phyloP scores from a whole-genome alignment of 768 basidiomycete genomes.

The Termitomyces heimii region DNA sequence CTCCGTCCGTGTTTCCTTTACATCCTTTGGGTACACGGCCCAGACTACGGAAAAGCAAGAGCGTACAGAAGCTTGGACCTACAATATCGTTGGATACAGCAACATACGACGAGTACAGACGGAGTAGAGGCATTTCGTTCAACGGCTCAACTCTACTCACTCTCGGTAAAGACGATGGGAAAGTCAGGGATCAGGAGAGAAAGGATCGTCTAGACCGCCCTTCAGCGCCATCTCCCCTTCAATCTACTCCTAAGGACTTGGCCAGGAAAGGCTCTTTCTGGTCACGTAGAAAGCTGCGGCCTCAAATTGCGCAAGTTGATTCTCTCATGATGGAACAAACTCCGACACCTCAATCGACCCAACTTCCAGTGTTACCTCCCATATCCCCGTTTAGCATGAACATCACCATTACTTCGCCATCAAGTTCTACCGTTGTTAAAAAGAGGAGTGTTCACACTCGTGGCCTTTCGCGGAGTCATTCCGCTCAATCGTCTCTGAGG shows the following conservation, averaged over 20 bases:
- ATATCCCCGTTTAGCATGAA: slow-evolving; percentile 21
- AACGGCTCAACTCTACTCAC: slow-evolving; percentile 37
- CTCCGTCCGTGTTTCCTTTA: slow-evolving; percentile 18
- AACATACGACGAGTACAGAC: slow-evolving; percentile 18
- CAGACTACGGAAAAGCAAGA: slow-evolving; percentile 46
- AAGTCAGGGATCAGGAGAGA: slow-evolving; percentile 41
- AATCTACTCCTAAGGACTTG: slow-evolving; percentile 32
- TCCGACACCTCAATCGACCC: slow-evolving; percentile 12
- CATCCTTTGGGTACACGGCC: slow-evolving; percentile 4
- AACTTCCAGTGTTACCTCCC: slow-evolving; percentile 24
- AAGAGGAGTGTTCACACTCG: slow-evolving; percentile 15
- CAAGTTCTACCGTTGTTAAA: slow-evolving; percentile 26
- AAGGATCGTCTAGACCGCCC: slow-evolving; percentile 15
- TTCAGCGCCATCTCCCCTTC: slow-evolving; percentile 10
- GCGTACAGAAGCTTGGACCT: slow-evolving; percentile 36
- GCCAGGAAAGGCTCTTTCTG: slow-evolving; percentile 65
- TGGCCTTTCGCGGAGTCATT: slow-evolving; percentile 39
- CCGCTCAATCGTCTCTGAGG: slow-evolving; percentile 17
- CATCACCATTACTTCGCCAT: slow-evolving; percentile 21
- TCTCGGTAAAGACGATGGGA: slow-evolving; percentile 28
- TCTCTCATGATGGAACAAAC: slow-evolving; percentile 1
- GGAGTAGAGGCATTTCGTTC: slow-evolving; percentile 53
- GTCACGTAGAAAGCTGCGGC: slow-evolving; percentile 42
- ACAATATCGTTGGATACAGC: slow-evolving; percentile 16
- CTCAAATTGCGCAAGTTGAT: slow-evolving; percentile 9